Conservation (phyloP, 345 rosid genomes). For the Eucalyptus polyanthemos region DNA sequence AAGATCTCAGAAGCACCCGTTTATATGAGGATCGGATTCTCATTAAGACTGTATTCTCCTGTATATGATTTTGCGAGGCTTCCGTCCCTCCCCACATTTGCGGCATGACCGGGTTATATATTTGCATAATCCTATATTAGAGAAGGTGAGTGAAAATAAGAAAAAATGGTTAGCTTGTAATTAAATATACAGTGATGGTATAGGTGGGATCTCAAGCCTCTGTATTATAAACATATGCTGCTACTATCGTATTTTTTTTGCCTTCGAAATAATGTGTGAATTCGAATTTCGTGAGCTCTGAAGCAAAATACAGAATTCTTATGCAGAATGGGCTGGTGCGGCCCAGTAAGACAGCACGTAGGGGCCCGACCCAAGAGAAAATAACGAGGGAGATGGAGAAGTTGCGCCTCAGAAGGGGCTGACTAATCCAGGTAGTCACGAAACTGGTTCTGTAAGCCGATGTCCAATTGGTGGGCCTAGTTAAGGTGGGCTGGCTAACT, state of each 20-base stretch:
- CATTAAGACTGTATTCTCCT: background rate
- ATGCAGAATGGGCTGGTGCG: background rate
- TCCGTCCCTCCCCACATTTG: background rate
- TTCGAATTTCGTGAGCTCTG: background rate
- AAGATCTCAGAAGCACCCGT: slow-evolving; percentile 12
- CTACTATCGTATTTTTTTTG: background rate
- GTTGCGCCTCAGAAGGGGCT: background rate
- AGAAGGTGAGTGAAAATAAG: background rate
- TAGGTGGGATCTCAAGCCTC: background rate
- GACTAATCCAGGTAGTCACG: background rate
- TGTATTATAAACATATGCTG: background rate
- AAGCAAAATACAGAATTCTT: background rate
- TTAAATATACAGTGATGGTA: background rate
- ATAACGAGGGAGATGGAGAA: background rate
- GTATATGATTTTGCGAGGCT: background rate
- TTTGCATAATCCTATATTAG: background rate
- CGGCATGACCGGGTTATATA: background rate
- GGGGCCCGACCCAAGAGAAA: background rate
- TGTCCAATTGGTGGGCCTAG: background rate
- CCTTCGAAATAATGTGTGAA: background rate
- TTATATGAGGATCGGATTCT: slow-evolving; percentile 4
- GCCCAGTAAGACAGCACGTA: background rate
- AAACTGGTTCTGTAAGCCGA: background rate
- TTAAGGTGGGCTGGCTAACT: background rate
- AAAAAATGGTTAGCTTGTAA: background rate